A percentile compares a stretch with the other conserved stretches of the same genome.
Conservation (phyloP, 148 eudicot species). For the Nyssa sinensis region DNA sequence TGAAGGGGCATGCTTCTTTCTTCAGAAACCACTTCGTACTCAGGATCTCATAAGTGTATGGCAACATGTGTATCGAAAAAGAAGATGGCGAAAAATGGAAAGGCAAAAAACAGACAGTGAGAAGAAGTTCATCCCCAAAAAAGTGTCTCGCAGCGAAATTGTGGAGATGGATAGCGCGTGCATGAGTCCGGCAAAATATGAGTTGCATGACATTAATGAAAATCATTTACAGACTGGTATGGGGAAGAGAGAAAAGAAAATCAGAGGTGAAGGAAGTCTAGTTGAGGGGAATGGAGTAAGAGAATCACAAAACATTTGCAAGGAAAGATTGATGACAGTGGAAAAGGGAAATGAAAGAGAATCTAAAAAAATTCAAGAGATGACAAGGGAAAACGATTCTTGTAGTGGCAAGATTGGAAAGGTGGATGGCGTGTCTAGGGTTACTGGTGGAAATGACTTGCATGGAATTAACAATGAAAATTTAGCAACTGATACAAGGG, state of each 20-base stretch:
- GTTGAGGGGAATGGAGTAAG: too few species aligned
- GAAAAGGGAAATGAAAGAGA: background rate
- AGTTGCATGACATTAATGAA: too few species aligned
- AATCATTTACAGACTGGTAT: too few species aligned
- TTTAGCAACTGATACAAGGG: background rate
- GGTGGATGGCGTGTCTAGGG: background rate
- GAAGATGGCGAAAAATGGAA: background rate
- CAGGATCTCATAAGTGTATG: slow-evolving; percentile 21
- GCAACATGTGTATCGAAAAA: slow-evolving; percentile 30
- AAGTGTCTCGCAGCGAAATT: too few species aligned
- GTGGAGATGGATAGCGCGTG: too few species aligned
- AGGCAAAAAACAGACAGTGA: background rate
- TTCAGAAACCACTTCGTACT: slow-evolving; percentile 23
- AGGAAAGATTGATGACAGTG: too few species aligned
- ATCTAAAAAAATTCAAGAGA: background rate
- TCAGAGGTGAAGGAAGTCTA: too few species aligned
- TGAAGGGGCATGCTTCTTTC: slow-evolving; percentile 27
- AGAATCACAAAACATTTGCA: too few species aligned
- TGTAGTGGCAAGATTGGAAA: background rate
- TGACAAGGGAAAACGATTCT: background rate
- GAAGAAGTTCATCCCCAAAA: background rate
- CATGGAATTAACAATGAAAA: background rate
- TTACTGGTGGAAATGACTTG: background rate
- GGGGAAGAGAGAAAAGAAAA: too few species aligned
- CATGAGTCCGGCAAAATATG: too few species aligned